Evolutionary conservation across 169 alveolate species (phyloP), one percentile per base, ranked within the genome.

Genomic region (Plasmodium berghei): DNA sequence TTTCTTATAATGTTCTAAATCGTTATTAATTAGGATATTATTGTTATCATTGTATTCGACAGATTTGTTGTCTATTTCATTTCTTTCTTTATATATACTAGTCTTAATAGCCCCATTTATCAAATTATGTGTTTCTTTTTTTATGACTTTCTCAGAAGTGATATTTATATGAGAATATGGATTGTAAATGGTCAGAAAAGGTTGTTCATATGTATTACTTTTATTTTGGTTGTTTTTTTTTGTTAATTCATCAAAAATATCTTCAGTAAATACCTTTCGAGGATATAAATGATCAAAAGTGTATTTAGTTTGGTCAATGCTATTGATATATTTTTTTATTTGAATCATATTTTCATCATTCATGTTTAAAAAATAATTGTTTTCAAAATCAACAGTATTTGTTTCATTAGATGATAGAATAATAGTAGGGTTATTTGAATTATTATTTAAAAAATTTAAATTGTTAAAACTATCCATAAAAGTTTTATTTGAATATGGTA

Each of bases 11-110:
- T 40, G 40, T 12, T 56, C 40, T 28, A 73, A 46, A 56, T 45
- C 16, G 24, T 1, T 9, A n/a, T 52, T 73, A 26, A 18, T 24
- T 20, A 59, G 16, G 45, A 26, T 40, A 46, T 73, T 64, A 26
- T 34, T 34, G 3, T 8, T 34, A 45, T 73, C 61, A 22, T 24
- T 34, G 12, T 49, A 20, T 12, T 0, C 1, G 9, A 24, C 14
- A 59, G 34, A 16, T 42, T 63, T 58, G 10, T 9, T 24, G 14
- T 9, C 12, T 18, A 59, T n/a, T 34, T 40, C 48, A 10, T 18
- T 14, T 62, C 87, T 73, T 59, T 73, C 87, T n/a, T 73, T 73
- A 49, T 73, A 73, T 73, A 73, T 73, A 49, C 73, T 73, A 5
- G 87, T 73, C 22, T 73, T 73, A n/a, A 48, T 61, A 12, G 69